Evolutionary conservation across 2,329 filamentous ascomycete species (phyloP), one percentile per base, ranked within the genome.

Genomic region (Cordyceps militaris): DNA sequence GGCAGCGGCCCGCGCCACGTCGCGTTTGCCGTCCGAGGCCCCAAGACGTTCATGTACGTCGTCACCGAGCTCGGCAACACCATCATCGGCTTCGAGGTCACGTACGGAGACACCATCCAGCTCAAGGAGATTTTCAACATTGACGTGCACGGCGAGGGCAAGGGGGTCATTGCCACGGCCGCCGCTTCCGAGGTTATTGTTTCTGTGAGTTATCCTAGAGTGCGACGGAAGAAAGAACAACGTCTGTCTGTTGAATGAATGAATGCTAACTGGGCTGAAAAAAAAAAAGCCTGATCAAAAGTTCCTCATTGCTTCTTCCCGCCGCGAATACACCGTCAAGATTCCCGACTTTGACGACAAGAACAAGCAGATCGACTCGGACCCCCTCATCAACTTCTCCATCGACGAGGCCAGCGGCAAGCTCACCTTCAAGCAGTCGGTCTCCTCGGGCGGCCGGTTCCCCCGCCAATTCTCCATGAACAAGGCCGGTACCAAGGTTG

Each of bases 391-490:
- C 60, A 83, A 76, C 59, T 89, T 83, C 73, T 66, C 73, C 57
- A 79, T 89, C 62, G 71, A 83, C 63, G 59, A 66, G 1, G 61
- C 67, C 14, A 79, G 78, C n/a, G 87, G 86, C 7, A 73, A 70
- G 1, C 74, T 90, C 26, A 70, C 66, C 0, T 77, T 82, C 57
- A 67, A 82, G 3, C 79, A 86, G 63, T 75, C 83, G 28, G 78
- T 79, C n/a, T 76, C 86, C 0, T 79, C 84, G 0, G 85, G 86
- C 50, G 89, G 89, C 2, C 69, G 73, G 8, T 80, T 78, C 57
- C 88, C 89, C 0, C 79, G 88, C 23, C 85, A 87, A 42, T 87
- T 89, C 68, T 80, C 78, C 52, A 71, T 89, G 58, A 91, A 87
- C 69, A 77, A 76, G 61, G 79, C 78, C 11, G 88, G 87, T 1